A percentile compares a stretch with the other conserved stretches of the same genome.
Conservation (phyloP, 306 rosid species). For the Prunus armeniaca region DNA sequence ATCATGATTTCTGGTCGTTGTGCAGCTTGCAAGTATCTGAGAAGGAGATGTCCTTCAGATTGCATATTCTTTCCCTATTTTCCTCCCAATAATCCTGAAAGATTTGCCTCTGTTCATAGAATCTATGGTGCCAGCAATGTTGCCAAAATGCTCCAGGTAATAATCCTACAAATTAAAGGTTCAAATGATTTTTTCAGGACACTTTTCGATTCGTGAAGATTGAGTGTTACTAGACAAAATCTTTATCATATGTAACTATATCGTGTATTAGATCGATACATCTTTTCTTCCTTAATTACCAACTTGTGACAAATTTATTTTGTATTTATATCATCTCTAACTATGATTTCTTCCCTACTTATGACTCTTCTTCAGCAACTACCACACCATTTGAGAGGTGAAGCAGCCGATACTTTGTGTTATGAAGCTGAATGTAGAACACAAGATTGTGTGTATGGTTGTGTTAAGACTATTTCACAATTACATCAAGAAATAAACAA, state of each 20-base stretch:
- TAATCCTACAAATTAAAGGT: neutral
- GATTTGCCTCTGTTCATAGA: slow-evolving; percentile 65
- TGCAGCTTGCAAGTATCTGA: slow-evolving; percentile 76
- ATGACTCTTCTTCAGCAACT: slow-evolving; percentile 35
- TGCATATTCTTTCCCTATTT: slow-evolving; percentile 76
- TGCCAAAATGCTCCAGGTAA: slow-evolving; percentile 73
- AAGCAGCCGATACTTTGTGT: slow-evolving; percentile 51
- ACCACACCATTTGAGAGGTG: slow-evolving; percentile 39
- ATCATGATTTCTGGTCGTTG: slow-evolving; percentile 36
- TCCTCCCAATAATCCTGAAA: slow-evolving; percentile 69
- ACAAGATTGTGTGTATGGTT: slow-evolving; percentile 69
- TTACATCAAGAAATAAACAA: slow-evolving; percentile 45
- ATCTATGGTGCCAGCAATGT: slow-evolving; percentile 77
- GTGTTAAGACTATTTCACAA: slow-evolving; percentile 54
- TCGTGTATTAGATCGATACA: too few species aligned
- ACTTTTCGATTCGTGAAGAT: too few species aligned
- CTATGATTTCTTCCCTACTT: neutral
- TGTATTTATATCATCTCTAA: neutral
- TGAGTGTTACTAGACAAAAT: too few species aligned
- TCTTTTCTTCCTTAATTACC: neutral
- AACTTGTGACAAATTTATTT: neutral
- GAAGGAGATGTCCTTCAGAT: slow-evolving; percentile 63
- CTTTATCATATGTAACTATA: too few species aligned
- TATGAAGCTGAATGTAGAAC: slow-evolving; percentile 60
- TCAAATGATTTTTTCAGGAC: too few species aligned